Evolutionary conservation across 2,329 filamentous ascomycete species (phyloP).

Genomic region (Pseudogymnoascus sp.): DNA sequence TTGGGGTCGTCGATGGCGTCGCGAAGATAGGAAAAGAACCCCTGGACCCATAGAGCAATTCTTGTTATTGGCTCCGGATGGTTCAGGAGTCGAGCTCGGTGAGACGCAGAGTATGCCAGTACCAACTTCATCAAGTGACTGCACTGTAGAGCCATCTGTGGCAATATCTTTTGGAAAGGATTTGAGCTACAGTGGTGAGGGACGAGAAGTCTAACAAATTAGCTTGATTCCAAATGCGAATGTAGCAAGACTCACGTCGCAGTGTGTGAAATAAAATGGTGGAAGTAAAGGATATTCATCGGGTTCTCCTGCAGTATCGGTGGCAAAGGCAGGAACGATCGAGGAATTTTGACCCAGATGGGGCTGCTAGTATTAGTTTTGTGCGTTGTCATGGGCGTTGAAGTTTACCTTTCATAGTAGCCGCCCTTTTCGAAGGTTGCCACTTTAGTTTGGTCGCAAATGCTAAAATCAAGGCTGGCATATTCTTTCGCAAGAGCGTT

Average conservation of each 20-base stretch:
- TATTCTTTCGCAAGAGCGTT: constrained; percentile 47
- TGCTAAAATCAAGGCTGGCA: constrained; percentile 37
- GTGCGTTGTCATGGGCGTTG: constrained; percentile 41
- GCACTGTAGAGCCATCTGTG: constrained; percentile 57
- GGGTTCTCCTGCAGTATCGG: constrained; percentile 55
- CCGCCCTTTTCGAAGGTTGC: constrained; percentile 49
- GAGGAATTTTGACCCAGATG: constrained; percentile 10
- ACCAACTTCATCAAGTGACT: constrained; percentile 67
- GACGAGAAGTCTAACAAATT: constrained; percentile 58
- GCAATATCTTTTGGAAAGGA: constrained; percentile 41
- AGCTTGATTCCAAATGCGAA: constrained; percentile 37
- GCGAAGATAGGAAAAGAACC: constrained; percentile 67
- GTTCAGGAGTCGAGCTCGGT: constrained; percentile 64
- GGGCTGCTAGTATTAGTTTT: neutral
- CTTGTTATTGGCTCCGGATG: constrained; percentile 67
- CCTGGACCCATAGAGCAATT: constrained; percentile 71
- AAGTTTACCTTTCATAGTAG: constrained; percentile 63
- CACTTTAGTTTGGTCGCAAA: constrained; percentile 38
- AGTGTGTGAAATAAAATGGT: constrained; percentile 37
- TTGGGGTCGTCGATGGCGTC: constrained; percentile 53
- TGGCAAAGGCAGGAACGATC: constrained; percentile 40
- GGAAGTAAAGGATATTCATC: constrained; percentile 71
- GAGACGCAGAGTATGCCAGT: constrained; percentile 76
- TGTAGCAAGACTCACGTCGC: constrained; percentile 1
- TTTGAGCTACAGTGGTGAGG: constrained; percentile 45